Percentiles rank a stretch among this genome's conserved stretches.
Evolutionary conservation across 345 rosid species (phyloP).

Genomic region (Balakata baccata): DNA sequence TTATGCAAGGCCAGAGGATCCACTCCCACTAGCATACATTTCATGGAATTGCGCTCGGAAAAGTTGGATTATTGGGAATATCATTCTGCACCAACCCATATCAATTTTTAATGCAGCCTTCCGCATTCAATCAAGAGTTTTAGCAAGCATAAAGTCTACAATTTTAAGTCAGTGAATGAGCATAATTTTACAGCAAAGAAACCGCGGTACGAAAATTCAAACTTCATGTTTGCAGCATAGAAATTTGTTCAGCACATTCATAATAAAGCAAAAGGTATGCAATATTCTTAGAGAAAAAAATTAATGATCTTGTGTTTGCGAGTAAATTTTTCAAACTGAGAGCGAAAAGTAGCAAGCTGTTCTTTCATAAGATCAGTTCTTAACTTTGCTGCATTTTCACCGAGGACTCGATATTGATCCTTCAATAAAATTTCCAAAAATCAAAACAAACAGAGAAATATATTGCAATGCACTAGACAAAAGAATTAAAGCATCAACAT

Average conservation of each 20-base stretch:
- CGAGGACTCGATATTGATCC: constrained; percentile 78
- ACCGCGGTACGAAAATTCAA: neutral
- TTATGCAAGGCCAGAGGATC: constrained; percentile 93
- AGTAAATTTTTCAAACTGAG: constrained; percentile 87
- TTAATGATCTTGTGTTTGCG: constrained; percentile 78
- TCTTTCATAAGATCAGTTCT: constrained; percentile 92
- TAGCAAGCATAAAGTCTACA: neutral
- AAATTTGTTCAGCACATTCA: neutral
- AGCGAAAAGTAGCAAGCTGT: constrained; percentile 81
- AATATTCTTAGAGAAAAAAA: neutral
- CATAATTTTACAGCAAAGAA: neutral
- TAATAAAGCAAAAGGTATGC: neutral
- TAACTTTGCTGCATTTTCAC: constrained; percentile 88
- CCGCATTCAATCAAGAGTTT: neutral
- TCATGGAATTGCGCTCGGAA: constrained; percentile 82
- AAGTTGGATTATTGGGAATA: constrained; percentile 70
- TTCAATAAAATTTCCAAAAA: constrained; percentile 16
- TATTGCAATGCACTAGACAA: neutral
- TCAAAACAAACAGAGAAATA: neutral
- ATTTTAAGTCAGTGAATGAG: neutral
- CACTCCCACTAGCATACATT: constrained; percentile 93
- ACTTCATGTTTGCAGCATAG: neutral
- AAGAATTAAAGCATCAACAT: neutral
- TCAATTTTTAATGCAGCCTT: constrained; percentile 7
- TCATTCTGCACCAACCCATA: constrained; percentile 55